Evolutionary conservation across 352 stramenopile genomes (phyloP).

Genomic region (Phytophthora pseudosyringae): DNA sequence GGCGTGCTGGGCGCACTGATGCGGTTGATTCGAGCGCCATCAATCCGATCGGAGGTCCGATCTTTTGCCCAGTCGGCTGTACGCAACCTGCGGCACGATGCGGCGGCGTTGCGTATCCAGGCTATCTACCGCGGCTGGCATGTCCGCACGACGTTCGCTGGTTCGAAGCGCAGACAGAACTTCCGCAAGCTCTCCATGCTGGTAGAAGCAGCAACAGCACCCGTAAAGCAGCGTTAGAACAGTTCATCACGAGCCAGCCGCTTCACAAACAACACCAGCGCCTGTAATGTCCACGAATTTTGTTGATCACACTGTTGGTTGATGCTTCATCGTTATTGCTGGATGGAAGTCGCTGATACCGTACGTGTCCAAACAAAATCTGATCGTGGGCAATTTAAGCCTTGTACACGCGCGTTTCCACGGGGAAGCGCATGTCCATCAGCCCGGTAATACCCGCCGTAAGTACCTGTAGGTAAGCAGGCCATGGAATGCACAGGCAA

Average conservation of each 20-base stretch:
- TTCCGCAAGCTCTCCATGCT: slow-evolving; percentile 33
- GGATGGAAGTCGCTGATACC: background rate
- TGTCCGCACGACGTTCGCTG: slow-evolving; percentile 41
- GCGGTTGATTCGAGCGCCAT: slow-evolving; percentile 57
- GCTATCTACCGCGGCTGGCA: slow-evolving; percentile 71
- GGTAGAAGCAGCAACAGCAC: slow-evolving; percentile 23
- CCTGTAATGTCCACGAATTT: background rate
- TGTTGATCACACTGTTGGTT: background rate
- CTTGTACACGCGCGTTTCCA: slow-evolving; percentile 67
- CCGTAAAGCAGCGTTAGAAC: slow-evolving; percentile 28
- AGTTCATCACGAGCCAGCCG: slow-evolving; percentile 1
- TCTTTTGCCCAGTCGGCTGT: slow-evolving; percentile 55
- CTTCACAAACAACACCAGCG: background rate
- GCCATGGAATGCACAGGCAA: slow-evolving; percentile 8
- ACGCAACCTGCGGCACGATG: slow-evolving; percentile 73
- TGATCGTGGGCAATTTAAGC: slow-evolving; percentile 9
- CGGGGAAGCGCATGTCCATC: slow-evolving; percentile 70
- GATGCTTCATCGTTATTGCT: background rate
- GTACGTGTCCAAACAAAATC: background rate
- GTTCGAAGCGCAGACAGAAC: slow-evolving; percentile 27
- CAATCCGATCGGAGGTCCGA: slow-evolving; percentile 45
- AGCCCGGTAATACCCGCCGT: slow-evolving; percentile 77
- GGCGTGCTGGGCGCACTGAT: slow-evolving; percentile 65
- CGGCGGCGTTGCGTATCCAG: slow-evolving; percentile 75
- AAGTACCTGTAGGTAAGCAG: slow-evolving; percentile 42